Conservation (phyloP, 768 basidiomycete genomes). For the Sutorius australiensis region DNA sequence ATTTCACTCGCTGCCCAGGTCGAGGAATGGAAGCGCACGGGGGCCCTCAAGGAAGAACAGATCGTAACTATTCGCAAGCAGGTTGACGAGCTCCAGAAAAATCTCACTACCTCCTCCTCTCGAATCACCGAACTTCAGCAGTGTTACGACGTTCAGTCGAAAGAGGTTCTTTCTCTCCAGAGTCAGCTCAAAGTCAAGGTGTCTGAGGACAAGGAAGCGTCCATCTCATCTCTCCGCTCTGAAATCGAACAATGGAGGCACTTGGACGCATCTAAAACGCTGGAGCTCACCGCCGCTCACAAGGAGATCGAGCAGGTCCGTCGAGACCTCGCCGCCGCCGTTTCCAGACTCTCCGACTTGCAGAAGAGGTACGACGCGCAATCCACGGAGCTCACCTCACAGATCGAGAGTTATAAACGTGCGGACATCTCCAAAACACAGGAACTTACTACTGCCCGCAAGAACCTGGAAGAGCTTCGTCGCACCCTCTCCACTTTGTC, state of each 20-base stretch:
- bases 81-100: background rate
- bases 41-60: background rate
- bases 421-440: background rate
- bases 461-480: conserved; percentile 1
- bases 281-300: background rate
- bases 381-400: background rate
- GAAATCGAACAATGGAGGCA: conserved; percentile 2
- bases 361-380: background rate
- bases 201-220: background rate
- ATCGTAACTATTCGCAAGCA: background rate
- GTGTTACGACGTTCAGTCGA: background rate
- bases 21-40: background rate
- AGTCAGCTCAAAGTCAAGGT: background rate
- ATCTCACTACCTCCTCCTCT: background rate
- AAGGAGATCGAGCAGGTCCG: background rate
- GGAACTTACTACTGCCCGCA: background rate
- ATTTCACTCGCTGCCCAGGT: background rate
- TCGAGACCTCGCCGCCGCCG: background rate
- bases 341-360: background rate
- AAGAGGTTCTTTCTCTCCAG: background rate
- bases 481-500: background rate
- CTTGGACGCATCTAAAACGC: background rate
- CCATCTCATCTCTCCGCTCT: background rate
- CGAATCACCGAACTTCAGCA: background rate
- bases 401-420: background rate